These are phyloP conservation scores for Bacidia gigantensis DNA, from an alignment of 495 filamentous ascomycete genomes.

Conservation along the genomic window DNA sequence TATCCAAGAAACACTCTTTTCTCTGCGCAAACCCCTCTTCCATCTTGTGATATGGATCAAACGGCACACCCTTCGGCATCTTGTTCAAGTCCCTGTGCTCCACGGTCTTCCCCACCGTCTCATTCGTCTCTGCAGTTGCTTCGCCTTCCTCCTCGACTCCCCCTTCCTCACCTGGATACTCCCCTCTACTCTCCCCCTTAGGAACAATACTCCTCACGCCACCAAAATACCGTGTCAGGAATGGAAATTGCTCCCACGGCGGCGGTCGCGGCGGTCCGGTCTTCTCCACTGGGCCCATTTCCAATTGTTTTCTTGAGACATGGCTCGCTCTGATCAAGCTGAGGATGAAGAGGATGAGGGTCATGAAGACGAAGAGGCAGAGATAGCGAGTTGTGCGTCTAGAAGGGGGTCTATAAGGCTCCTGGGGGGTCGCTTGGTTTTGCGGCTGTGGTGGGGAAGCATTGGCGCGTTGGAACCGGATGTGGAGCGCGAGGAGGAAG, in stretches of 20 bases:
- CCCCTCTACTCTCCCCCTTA: slow-evolving; percentile 47
- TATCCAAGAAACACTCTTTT: slow-evolving; percentile 64
- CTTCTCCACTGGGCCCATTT: slow-evolving; percentile 30
- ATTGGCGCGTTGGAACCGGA: slow-evolving; percentile 44
- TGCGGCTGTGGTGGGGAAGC: slow-evolving; percentile 31
- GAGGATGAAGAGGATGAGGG: slow-evolving; percentile 58
- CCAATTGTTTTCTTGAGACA: slow-evolving; percentile 44
- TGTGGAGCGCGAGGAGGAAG: slow-evolving; percentile 32
- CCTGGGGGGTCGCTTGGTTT: no score
- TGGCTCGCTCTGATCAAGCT: slow-evolving; percentile 57
- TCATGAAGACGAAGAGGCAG: slow-evolving; percentile 51
- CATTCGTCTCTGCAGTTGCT: not conserved
- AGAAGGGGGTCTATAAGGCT: slow-evolving; percentile 45
- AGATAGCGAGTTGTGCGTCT: slow-evolving; percentile 55
- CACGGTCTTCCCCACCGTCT: not conserved
- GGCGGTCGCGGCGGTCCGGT: slow-evolving; percentile 42
- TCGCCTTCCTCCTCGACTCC: slow-evolving; percentile 21
- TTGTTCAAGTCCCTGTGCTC: slow-evolving; percentile 20
- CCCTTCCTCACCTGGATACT: slow-evolving; percentile 48
- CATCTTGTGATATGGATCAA: slow-evolving; percentile 51
- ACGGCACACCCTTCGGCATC: slow-evolving; percentile 42
- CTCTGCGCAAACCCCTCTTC: slow-evolving; percentile 47
- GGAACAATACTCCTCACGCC: slow-evolving; percentile 56
- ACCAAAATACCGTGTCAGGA: slow-evolving; percentile 73
- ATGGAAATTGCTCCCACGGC: slow-evolving; percentile 68